Evolutionary conservation across 768 basidiomycete genomes (phyloP).

Genomic region (Kwoniella dejecticola): DNA sequence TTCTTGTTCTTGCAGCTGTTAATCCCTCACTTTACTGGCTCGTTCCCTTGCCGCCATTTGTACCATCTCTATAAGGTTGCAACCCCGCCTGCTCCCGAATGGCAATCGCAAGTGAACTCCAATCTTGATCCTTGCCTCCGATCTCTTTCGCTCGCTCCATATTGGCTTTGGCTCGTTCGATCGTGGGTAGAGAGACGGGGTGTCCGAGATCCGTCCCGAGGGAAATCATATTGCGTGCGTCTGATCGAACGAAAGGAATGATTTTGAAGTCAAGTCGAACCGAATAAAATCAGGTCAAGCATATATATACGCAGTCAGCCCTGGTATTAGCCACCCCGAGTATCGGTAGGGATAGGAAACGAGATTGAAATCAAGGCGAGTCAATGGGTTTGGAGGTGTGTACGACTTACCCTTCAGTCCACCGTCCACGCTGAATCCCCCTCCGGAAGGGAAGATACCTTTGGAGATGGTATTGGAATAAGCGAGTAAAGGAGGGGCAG

Average conservation of each 20-base stretch:
- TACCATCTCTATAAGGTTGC: conserved; percentile 24
- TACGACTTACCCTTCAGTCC: conserved; percentile 39
- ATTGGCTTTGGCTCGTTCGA: conserved; percentile 18
- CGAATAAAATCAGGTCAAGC: too few species aligned
- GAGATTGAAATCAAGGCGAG: neutral
- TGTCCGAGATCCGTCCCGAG: conserved; percentile 22
- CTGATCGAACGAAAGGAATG: conserved; percentile 12
- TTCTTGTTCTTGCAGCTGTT: too few species aligned
- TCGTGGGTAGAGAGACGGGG: conserved; percentile 16
- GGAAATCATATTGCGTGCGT: conserved; percentile 31
- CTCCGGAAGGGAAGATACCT: conserved; percentile 19
- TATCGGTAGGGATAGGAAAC: too few species aligned
- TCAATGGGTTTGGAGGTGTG: too few species aligned
- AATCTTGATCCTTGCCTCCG: conserved; percentile 20
- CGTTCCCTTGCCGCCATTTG: conserved; percentile 21
- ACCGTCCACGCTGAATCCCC: conserved; percentile 30
- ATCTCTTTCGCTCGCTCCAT: conserved; percentile 22
- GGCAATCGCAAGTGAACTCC: conserved; percentile 18
- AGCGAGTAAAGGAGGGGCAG: conserved; percentile 25
- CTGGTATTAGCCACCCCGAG: too few species aligned
- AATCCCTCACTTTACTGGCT: too few species aligned
- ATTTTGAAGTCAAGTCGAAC: neutral
- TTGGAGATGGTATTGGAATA: conserved; percentile 36
- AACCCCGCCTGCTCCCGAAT: conserved; percentile 17
- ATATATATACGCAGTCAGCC: too few species aligned